Evolutionary conservation across 352 stramenopile species (phyloP).

Genomic region (Pythium scleroteichum): DNA sequence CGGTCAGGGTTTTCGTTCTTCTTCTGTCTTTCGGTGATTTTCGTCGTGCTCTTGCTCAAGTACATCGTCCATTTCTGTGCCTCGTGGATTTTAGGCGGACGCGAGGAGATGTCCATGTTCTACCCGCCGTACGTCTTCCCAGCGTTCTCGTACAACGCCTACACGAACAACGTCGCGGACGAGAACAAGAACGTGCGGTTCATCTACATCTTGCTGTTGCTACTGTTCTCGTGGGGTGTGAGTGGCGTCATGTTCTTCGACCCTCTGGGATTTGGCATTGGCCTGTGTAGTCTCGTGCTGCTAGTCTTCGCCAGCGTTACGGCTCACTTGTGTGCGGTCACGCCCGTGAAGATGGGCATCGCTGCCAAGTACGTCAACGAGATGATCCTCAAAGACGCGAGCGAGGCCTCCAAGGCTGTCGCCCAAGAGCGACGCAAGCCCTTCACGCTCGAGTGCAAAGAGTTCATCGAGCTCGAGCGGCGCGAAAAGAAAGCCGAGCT

Average conservation of each 20-base stretch:
- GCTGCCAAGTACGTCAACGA: slow-evolving; percentile 89
- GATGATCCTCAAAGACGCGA: slow-evolving; percentile 86
- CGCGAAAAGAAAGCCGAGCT: slow-evolving; percentile 79
- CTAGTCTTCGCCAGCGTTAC: slow-evolving; percentile 76
- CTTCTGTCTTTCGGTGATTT: slow-evolving; percentile 82
- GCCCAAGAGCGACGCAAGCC: slow-evolving; percentile 62
- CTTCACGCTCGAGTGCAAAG: slow-evolving; percentile 73
- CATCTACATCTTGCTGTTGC: slow-evolving; percentile 70
- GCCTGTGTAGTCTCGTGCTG: slow-evolving; percentile 83
- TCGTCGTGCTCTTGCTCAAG: slow-evolving; percentile 82
- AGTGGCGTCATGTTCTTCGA: slow-evolving; percentile 90
- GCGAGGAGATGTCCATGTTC: slow-evolving; percentile 72
- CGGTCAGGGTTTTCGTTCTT: slow-evolving; percentile 72
- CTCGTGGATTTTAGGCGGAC: slow-evolving; percentile 52
- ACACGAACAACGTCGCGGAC: slow-evolving; percentile 90
- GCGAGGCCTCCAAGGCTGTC: slow-evolving; percentile 63
- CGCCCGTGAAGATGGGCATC: slow-evolving; percentile 86
- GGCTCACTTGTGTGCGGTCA: slow-evolving; percentile 78
- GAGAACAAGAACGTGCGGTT: slow-evolving; percentile 70
- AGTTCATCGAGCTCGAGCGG: slow-evolving; percentile 75
- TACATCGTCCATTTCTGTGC: slow-evolving; percentile 60
- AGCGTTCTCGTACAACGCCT: slow-evolving; percentile 90
- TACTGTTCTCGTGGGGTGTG: slow-evolving; percentile 86
- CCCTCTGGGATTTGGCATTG: slow-evolving; percentile 86
- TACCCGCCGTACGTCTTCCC: slow-evolving; percentile 90